Percentiles rank a stretch among this genome's conserved stretches.
Conservation (phyloP, 345 rosid genomes). For the Brassica rapa region DNA sequence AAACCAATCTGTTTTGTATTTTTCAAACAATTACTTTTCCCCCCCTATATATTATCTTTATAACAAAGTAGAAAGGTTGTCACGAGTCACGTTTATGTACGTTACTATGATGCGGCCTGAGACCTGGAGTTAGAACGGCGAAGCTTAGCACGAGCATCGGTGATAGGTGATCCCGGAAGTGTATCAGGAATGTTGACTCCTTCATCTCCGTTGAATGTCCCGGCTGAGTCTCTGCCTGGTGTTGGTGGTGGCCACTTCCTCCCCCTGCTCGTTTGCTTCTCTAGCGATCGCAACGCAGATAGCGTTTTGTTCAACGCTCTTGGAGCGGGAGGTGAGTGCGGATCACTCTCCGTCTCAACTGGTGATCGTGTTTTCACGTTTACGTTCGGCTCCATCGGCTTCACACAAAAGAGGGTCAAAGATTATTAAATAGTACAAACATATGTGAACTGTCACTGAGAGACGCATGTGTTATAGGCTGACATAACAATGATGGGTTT, state of each 20-base stretch:
- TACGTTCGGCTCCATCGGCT: slow-evolving; percentile 28
- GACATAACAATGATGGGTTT: neutral
- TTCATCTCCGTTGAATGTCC: slow-evolving; percentile 25
- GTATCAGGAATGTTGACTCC: slow-evolving; percentile 32
- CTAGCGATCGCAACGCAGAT: slow-evolving; percentile 19
- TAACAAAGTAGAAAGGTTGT: slow-evolving; percentile 1
- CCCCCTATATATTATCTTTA: slow-evolving; percentile 15
- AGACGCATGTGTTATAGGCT: neutral
- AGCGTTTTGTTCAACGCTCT: slow-evolving; percentile 26
- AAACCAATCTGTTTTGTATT: slow-evolving; percentile 10
- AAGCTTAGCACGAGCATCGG: slow-evolving; percentile 49
- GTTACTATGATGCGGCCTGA: slow-evolving; percentile 33
- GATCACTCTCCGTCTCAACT: slow-evolving; percentile 30
- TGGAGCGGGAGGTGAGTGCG: slow-evolving; percentile 23
- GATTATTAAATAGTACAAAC: neutral
- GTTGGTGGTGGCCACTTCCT: slow-evolving; percentile 43
- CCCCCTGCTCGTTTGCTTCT: slow-evolving; percentile 41
- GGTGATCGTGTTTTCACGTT: slow-evolving; percentile 26
- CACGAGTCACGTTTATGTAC: slow-evolving; percentile 30
- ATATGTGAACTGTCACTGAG: neutral
- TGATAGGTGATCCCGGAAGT: slow-evolving; percentile 33
- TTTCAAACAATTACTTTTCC: neutral
- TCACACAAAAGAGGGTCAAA: neutral
- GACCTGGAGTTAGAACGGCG: slow-evolving; percentile 46
- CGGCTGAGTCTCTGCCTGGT: slow-evolving; percentile 38